Evolutionary conservation across 2,329 filamentous ascomycete species (phyloP).

Genomic region (Aspergillus floridensis): DNA sequence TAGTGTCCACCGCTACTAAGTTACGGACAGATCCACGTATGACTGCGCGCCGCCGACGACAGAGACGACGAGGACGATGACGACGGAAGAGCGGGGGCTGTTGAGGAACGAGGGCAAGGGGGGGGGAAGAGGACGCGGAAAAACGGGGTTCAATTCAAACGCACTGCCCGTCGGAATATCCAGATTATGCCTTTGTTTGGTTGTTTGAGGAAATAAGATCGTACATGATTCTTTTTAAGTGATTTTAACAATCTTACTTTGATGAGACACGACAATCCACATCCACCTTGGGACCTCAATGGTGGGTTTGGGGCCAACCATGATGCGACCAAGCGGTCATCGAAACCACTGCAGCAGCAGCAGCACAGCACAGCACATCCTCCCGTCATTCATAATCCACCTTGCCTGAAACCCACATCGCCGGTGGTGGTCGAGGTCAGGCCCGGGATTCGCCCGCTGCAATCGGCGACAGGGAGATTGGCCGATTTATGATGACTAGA

Average conservation of each 20-base stretch:
- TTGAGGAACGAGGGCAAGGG: neutral
- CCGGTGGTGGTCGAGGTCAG: slow-evolving; percentile 17
- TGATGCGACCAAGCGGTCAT: slow-evolving; percentile 10
- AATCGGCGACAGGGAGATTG: slow-evolving; percentile 12
- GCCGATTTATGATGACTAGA: neutral
- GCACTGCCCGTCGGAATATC: no score
- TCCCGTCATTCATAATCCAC: slow-evolving; percentile 17
- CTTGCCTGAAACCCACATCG: slow-evolving; percentile 15
- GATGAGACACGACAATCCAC: slow-evolving; percentile 22
- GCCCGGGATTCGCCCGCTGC: slow-evolving; percentile 14
- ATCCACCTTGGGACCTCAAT: slow-evolving; percentile 3
- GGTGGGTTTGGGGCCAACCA: slow-evolving; percentile 14
- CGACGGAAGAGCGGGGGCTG: neutral
- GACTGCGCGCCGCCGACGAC: neutral
- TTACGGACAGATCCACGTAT: neutral
- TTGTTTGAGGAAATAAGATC: neutral
- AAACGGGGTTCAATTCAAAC: no score
- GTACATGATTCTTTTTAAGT: no score
- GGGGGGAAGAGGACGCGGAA: neutral
- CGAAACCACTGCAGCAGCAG: slow-evolving; percentile 10
- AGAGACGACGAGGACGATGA: neutral
- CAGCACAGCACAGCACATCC: slow-evolving; percentile 10
- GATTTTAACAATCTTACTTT: neutral
- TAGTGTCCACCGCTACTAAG: neutral
- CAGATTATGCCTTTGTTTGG: neutral